These are phyloP conservation scores for Hanseniaspora guilliermondii DNA, from an alignment of 805 yeast species.

Conservation along the genomic window DNA sequence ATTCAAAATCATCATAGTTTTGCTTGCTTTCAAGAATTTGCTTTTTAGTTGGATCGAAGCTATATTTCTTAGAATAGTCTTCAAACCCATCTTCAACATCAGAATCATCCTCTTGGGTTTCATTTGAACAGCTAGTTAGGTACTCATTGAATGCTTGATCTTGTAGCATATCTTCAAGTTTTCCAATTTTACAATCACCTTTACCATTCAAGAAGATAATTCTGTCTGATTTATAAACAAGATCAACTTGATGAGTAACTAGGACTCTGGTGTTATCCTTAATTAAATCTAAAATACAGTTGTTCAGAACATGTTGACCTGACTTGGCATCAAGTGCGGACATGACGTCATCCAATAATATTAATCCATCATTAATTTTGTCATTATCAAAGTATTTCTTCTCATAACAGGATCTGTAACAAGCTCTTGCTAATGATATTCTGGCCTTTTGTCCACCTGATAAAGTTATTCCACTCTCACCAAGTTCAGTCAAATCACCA, in stretches of 20 bases:
- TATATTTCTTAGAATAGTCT: conserved; percentile 18
- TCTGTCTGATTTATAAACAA: conserved; percentile 57
- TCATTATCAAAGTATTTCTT: conserved; percentile 19
- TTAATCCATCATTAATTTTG: neutral
- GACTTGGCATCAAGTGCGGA: conserved; percentile 82
- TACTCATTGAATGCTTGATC: conserved; percentile 37
- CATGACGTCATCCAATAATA: conserved; percentile 60
- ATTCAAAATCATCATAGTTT: conserved; percentile 11
- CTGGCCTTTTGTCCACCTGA: conserved; percentile 90
- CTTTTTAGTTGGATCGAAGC: neutral
- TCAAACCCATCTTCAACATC: conserved; percentile 18
- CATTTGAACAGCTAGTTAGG: conserved; percentile 32
- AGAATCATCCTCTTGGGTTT: conserved; percentile 21
- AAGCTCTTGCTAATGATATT: conserved; percentile 66
- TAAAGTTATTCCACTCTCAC: conserved; percentile 72
- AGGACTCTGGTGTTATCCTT: conserved; percentile 51
- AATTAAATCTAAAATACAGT: conserved; percentile 52
- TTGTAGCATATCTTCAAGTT: conserved; percentile 40
- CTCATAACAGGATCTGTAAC: conserved; percentile 52
- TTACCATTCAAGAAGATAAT: conserved; percentile 52
- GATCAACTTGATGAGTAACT: conserved; percentile 74
- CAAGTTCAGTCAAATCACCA: conserved; percentile 69
- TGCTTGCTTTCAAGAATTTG: conserved; percentile 14
- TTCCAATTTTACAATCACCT: conserved; percentile 54
- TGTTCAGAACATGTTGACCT: conserved; percentile 63